Percentiles rank a stretch among this genome's conserved stretches.
These are phyloP conservation scores for Canna indica DNA, from an alignment of 176 grass and related monocot genomes.

Conservation along the genomic window DNA sequence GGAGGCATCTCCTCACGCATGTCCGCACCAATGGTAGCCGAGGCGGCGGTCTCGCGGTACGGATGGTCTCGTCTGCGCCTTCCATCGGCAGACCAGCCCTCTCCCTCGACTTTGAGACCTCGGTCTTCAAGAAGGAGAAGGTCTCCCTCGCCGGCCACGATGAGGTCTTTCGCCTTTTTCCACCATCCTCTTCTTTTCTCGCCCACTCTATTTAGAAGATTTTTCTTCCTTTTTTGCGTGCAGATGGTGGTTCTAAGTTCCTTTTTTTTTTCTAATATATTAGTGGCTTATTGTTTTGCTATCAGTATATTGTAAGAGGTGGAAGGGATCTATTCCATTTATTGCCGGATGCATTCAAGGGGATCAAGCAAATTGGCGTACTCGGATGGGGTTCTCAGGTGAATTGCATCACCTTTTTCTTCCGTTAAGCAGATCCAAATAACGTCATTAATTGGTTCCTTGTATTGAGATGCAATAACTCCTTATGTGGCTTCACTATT, in stretches of 20 bases:
- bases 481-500: not conserved
- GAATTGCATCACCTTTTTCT: not conserved
- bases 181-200: not conserved
- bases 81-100: constrained; percentile 31
- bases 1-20: constrained; percentile 3
- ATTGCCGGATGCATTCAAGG: constrained; percentile 75
- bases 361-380: constrained; percentile 82
- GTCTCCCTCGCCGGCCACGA: constrained; percentile 77
- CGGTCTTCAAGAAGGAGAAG: constrained; percentile 89
- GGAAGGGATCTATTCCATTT: constrained; percentile 82
- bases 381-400: constrained; percentile 94
- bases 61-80: constrained; percentile 30
- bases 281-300: not conserved
- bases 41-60: constrained; percentile 30
- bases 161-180: constrained; percentile 30
- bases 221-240: not conserved
- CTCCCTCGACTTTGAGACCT: constrained; percentile 67
- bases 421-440: not conserved
- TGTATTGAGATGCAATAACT: not conserved
- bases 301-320: constrained; percentile 74
- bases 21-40: constrained; percentile 4
- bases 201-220: not conserved
- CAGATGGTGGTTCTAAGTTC: not conserved
- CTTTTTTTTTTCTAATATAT: not conserved
- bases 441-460: not conserved